Percentiles rank a stretch among this genome's conserved stretches.
These are phyloP conservation scores for Aspergillus sp. DNA, from an alignment of 2,329 filamentous ascomycete genomes.

Conservation along the genomic window DNA sequence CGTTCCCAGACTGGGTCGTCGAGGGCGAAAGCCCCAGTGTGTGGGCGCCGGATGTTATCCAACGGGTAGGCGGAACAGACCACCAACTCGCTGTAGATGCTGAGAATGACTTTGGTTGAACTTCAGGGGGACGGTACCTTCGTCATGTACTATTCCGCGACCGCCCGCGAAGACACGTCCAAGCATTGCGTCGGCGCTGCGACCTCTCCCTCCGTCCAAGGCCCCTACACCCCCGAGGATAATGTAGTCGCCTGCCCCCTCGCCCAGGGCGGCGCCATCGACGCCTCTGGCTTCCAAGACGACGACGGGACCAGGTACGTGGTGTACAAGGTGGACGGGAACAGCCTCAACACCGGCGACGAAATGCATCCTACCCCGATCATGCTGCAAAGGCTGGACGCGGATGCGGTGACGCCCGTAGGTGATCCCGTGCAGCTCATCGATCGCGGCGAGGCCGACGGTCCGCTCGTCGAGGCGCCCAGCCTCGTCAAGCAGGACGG, in stretches of 20 bases:
- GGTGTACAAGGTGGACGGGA: conserved; percentile 64
- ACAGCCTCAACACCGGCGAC: conserved; percentile 44
- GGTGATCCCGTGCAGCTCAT: conserved; percentile 52
- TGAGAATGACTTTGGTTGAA: no score
- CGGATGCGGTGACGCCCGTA: conserved; percentile 50
- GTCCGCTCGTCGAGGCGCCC: conserved; percentile 59
- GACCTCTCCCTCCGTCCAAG: conserved; percentile 43
- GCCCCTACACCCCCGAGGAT: conserved; percentile 50
- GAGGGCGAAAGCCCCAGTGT: conserved; percentile 41
- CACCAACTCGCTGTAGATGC: no score
- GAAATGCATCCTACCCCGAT: conserved; percentile 49
- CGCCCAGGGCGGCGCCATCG: conserved; percentile 57
- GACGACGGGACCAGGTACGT: conserved; percentile 57
- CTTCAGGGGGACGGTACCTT: conserved; percentile 42
- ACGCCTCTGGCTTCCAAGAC: conserved; percentile 53
- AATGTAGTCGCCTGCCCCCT: conserved; percentile 51
- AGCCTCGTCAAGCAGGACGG: conserved; percentile 43
- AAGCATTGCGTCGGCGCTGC: conserved; percentile 59
- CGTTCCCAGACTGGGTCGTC: conserved; percentile 49
- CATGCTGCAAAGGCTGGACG: conserved; percentile 54
- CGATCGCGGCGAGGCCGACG: conserved; percentile 59
- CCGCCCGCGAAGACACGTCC: conserved; percentile 24
- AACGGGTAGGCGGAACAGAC: conserved; percentile 29
- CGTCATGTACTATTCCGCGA: conserved; percentile 58
- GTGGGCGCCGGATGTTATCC: conserved; percentile 60